Evolutionary conservation across 371 early-diverging fungal species (phyloP), one percentile per base, ranked within the genome.

Genomic region (Mucor plumbeus): DNA sequence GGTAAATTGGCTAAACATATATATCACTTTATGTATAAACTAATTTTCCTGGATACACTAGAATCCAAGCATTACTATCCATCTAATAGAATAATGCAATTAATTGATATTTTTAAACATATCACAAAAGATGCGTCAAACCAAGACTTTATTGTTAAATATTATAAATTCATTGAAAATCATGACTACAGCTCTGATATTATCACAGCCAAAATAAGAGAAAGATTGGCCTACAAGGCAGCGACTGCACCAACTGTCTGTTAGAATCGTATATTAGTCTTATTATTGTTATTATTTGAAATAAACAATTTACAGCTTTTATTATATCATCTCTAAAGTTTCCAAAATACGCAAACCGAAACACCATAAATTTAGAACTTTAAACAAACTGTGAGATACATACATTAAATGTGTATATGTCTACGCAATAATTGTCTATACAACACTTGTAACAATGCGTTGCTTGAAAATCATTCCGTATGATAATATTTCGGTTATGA

Each of bases 191-290:
- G 36, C 0, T 5, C 63, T 4, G 21, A 47, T 1, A 35, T 59
- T 11, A 53, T 65, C 6, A 43, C 43, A 19, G 61, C 69, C 0
- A 68, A 54, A 54, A 13, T 72, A 43, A 56, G 73, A 50, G 73
- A 72, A 48, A 56, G 43, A 44, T 7, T 72, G 5, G 48, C 62
- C 4, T 65, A 62, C 15, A 72, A 59, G 38, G 66, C 66, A 7
- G 44, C 63, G 15, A 64, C 58, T 44, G 58, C 64, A 43, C 56
- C 64, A 34, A 2, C 59, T 10, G 58, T 58, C 11, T 39, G 39
- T 21, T 59, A 40, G 36, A 43, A 14, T 14, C 26, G 3, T 26
- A 26, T 26, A 26, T 26, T 26, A 3, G 3, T 26, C 26, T 26
- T 26, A 26, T 33, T 13, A 44, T 4, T 15, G 33, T 31, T 50